Percentiles rank a stretch among this genome's conserved stretches.
These are phyloP conservation scores for Trichophyton schoenleinii DNA, from an alignment of 2,329 filamentous ascomycete genomes.

Conservation along the genomic window DNA sequence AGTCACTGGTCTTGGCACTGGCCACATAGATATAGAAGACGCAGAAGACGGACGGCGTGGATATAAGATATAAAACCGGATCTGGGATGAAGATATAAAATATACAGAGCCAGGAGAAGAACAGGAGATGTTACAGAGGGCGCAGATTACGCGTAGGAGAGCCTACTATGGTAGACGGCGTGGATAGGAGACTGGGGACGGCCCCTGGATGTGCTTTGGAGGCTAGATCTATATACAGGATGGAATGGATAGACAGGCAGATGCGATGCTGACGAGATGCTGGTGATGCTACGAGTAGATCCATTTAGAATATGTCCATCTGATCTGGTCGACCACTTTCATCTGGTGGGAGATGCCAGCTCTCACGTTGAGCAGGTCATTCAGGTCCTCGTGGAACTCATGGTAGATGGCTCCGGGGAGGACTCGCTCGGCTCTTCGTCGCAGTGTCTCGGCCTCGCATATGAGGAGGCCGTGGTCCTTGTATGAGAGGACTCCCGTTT, in stretches of 20 bases:
- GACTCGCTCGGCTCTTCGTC: conserved; percentile 52
- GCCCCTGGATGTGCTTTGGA: too few relatives aligned
- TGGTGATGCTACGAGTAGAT: conserved; percentile 23
- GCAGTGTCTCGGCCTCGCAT: conserved; percentile 76
- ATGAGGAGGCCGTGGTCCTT: conserved; percentile 85
- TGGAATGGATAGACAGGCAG: neutral
- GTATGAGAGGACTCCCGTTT: conserved; percentile 68
- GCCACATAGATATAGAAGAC: neutral
- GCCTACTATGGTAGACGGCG: too few relatives aligned
- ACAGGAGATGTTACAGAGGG: too few relatives aligned
- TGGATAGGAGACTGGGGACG: too few relatives aligned
- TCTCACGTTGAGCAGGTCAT: conserved; percentile 68
- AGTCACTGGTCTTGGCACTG: neutral
- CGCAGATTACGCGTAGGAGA: too few relatives aligned
- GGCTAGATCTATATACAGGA: neutral
- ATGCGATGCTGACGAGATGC: too few relatives aligned
- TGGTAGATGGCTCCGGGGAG: conserved; percentile 63
- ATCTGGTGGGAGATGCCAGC: conserved; percentile 66
- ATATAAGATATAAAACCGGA: too few relatives aligned
- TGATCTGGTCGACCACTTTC: conserved; percentile 66
- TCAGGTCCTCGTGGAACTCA: conserved; percentile 80
- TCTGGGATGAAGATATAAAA: too few relatives aligned
- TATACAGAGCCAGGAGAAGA: too few relatives aligned
- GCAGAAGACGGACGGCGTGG: too few relatives aligned
- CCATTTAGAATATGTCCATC: conserved; percentile 84